A percentile compares a stretch with the other conserved stretches of the same genome.
These are phyloP conservation scores for Leccinum boreale DNA, from an alignment of 768 basidiomycete species.

Conservation along the genomic window DNA sequence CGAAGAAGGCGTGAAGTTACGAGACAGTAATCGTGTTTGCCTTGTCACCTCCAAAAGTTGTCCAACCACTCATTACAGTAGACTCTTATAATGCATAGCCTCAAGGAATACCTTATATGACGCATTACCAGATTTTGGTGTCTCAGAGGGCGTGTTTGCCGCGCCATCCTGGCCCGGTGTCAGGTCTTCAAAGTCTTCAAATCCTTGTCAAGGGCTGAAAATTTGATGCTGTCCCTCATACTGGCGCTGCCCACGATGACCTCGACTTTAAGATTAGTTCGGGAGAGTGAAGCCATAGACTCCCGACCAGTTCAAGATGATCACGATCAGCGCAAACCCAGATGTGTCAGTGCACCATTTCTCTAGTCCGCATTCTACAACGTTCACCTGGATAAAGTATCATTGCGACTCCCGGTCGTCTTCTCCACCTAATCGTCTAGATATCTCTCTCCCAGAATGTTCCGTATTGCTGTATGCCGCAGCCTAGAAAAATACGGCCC, in stretches of 20 bases:
- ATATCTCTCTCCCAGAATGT: too few relatives aligned
- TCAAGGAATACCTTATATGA: neutral
- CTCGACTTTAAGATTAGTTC: constrained; percentile 47
- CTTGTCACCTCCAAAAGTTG: neutral
- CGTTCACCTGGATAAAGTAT: constrained; percentile 28
- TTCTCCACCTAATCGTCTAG: too few relatives aligned
- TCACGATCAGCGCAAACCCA: constrained; percentile 90
- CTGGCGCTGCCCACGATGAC: constrained; percentile 60
- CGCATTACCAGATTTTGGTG: neutral
- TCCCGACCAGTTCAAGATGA: constrained; percentile 87
- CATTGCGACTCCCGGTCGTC: too few relatives aligned
- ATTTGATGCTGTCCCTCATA: constrained; percentile 57
- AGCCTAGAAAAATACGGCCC: too few relatives aligned
- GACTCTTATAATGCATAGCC: neutral
- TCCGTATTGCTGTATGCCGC: too few relatives aligned
- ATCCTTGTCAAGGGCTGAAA: constrained; percentile 84
- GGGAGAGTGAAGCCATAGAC: constrained; percentile 82
- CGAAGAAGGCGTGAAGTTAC: constrained; percentile 2
- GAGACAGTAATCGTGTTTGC: neutral
- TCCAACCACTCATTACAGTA: neutral
- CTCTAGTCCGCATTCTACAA: constrained; percentile 6
- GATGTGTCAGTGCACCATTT: constrained; percentile 70
- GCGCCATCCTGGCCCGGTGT: constrained; percentile 76
- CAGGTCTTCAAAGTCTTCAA: constrained; percentile 94
- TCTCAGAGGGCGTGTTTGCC: constrained; percentile 10